A percentile compares a stretch with the other conserved stretches of the same genome.
These are phyloP conservation scores for Candida corydali DNA, from an alignment of 805 yeast species.

Conservation along the genomic window DNA sequence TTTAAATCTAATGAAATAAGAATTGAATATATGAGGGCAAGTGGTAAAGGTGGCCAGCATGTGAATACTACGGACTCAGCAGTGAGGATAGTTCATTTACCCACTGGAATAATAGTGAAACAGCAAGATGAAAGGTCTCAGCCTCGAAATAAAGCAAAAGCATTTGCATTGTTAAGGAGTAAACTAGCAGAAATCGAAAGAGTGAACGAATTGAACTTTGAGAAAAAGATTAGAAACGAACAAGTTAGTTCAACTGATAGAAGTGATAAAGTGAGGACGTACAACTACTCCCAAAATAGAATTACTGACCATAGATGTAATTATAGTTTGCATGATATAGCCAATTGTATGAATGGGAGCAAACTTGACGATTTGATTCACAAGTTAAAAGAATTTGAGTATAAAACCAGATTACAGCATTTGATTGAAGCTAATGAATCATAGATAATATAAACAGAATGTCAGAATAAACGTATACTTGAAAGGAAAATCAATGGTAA, in stretches of 20 bases:
- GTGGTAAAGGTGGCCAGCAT: slow-evolving; percentile 98
- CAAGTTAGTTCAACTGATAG: slow-evolving; percentile 90
- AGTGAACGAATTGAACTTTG: slow-evolving; percentile 58
- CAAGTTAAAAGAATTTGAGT: slow-evolving; percentile 33
- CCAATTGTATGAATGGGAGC: slow-evolving; percentile 36
- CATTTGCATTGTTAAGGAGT: slow-evolving; percentile 76
- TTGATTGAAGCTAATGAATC: slow-evolving; percentile 1
- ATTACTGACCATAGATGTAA: slow-evolving; percentile 94
- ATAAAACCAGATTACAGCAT: slow-evolving; percentile 27
- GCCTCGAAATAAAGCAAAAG: slow-evolving; percentile 90
- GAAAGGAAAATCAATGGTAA: no score
- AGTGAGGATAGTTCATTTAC: slow-evolving; percentile 85
- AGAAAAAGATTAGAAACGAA: slow-evolving; percentile 62
- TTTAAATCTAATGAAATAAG: slow-evolving; percentile 86
- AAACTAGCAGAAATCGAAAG: slow-evolving; percentile 80
- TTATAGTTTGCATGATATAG: slow-evolving; percentile 67
- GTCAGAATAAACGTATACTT: no score
- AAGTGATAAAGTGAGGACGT: slow-evolving; percentile 89
- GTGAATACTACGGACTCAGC: slow-evolving; percentile 98
- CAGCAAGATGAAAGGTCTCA: slow-evolving; percentile 97
- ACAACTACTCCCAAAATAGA: slow-evolving; percentile 88
- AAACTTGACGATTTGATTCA: slow-evolving; percentile 33
- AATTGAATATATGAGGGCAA: slow-evolving; percentile 94
- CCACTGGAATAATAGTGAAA: slow-evolving; percentile 82
- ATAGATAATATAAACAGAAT: no score